Evolutionary conservation across 2,329 filamentous ascomycete genomes (phyloP), one percentile per base, ranked within the genome.

Genomic region (Penicillium paneum): DNA sequence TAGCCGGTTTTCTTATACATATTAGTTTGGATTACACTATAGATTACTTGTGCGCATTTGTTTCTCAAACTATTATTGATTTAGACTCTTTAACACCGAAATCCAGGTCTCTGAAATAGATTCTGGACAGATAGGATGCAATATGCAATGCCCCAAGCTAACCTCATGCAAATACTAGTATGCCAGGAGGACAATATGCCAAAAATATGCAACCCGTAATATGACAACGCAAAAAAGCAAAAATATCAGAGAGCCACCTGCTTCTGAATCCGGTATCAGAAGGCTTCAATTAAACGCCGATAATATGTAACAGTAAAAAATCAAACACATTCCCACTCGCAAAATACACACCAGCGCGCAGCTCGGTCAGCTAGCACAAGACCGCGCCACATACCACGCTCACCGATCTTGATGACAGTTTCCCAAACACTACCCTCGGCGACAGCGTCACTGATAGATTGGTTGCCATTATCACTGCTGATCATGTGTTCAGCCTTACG

Each of bases 281-380:
- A 48, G 42, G 34, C 45, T 42, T 32, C 21, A 47, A 39, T 45
- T 46, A 29, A 56, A 44, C 36, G 34, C 34, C 42, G 24, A 36
- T 41, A 36, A 11, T 21, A 47, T 46, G 36, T 49, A 36, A 50
- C 35, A 49, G 21, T 34, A 28, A 34, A n/a, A 35, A n/a, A 64
- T 77, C 64, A 83, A 57, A 78, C 73, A 71, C 81, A 83, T 63
- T 84, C 81, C 84, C 84, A 87, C 69, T 87, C 83, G 38, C 80
- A 83, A 71, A 85, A 87, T n/a, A 87, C 84, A 67, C 84, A 87
- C 84, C 84, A 87, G 51, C 84, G 78, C 12, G 84, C 84, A 64
- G 81, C 84, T 29, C 84, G 77, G 74, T 87, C 84, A 10, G 84
- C 84, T 38, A 87, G 73, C 49, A 87, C 84, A 28, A 87, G 66